phyloP scores from a whole-genome alignment of 306 rosid species.

The Inga oerstediana region DNA sequence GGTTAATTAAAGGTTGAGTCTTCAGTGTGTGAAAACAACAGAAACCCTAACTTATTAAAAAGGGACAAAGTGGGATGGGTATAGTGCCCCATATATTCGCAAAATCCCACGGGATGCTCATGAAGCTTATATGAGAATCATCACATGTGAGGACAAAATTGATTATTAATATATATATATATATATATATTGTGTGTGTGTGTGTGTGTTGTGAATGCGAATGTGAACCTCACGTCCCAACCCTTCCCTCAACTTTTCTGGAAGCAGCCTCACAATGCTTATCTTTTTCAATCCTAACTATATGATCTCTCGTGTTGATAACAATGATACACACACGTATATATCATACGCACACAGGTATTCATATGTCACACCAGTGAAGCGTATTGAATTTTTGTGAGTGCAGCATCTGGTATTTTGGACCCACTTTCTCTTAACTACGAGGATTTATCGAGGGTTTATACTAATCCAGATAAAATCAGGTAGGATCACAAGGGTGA shows the following conservation, averaged over 20 bases:
- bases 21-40: constrained; percentile 21
- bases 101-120: constrained; percentile 36
- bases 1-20: not conserved
- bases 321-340: not conserved
- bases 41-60: not conserved
- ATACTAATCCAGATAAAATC: rapidly evolving
- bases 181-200: not conserved
- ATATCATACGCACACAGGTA: not conserved
- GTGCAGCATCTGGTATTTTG: too few relatives aligned
- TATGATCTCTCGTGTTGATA: not conserved
- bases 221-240: not conserved
- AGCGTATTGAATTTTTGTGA: not conserved
- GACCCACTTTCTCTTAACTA: too few relatives aligned
- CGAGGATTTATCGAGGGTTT: too few relatives aligned
- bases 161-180: not conserved
- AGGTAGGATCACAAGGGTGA: too few relatives aligned
- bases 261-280: constrained; percentile 21
- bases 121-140: constrained; percentile 18
- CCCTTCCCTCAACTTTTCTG: not conserved
- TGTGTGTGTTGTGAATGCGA: not conserved
- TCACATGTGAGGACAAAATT: constrained; percentile 4
- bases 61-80: constrained; percentile 1
- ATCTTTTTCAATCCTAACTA: not conserved
- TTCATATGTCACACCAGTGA: not conserved
- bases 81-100: not conserved